A percentile compares a stretch with the other conserved stretches of the same genome.
These are phyloP conservation scores for Stevia rebaudiana DNA, from an alignment of 140 eudicot species.

Conservation along the genomic window DNA sequence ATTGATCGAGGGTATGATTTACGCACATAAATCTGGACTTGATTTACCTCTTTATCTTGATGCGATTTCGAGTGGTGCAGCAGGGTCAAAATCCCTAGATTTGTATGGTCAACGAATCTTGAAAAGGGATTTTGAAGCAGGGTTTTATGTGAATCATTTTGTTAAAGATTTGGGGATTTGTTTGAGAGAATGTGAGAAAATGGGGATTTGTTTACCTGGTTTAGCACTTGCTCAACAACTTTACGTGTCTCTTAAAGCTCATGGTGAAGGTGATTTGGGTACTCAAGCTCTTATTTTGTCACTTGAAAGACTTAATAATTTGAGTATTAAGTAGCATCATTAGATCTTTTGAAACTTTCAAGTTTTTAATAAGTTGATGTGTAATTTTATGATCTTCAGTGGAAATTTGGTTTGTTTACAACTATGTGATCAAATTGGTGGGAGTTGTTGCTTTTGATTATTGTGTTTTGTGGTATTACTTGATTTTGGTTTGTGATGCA, in stretches of 20 bases:
- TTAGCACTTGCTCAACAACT: slow-evolving; percentile 97
- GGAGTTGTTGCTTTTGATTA: not conserved
- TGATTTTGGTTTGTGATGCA: not conserved
- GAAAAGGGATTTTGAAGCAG: slow-evolving; percentile 85
- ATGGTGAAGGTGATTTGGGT: slow-evolving; percentile 92
- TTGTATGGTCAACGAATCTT: slow-evolving; percentile 76
- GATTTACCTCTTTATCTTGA: slow-evolving; percentile 38
- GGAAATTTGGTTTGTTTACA: not conserved
- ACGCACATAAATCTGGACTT: slow-evolving; percentile 76
- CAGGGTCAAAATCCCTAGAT: slow-evolving; percentile 85
- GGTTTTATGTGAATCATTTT: slow-evolving; percentile 92
- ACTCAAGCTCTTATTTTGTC: slow-evolving; percentile 90
- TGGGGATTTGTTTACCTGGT: slow-evolving; percentile 88
- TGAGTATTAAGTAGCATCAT: slow-evolving; percentile 26
- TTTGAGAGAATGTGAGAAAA: slow-evolving; percentile 72
- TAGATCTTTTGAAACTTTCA: not conserved
- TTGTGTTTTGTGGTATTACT: not conserved
- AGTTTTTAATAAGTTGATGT: not conserved
- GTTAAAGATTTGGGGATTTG: slow-evolving; percentile 98
- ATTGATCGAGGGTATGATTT: slow-evolving; percentile 72
- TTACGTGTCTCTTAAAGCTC: slow-evolving; percentile 81
- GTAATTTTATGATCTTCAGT: slow-evolving; percentile 11
- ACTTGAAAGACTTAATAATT: slow-evolving; percentile 80
- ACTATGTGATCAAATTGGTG: not conserved
- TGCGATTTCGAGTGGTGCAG: slow-evolving; percentile 88